phyloP scores from a whole-genome alignment of 179 eudicot species.

The Camellia oleifera region DNA sequence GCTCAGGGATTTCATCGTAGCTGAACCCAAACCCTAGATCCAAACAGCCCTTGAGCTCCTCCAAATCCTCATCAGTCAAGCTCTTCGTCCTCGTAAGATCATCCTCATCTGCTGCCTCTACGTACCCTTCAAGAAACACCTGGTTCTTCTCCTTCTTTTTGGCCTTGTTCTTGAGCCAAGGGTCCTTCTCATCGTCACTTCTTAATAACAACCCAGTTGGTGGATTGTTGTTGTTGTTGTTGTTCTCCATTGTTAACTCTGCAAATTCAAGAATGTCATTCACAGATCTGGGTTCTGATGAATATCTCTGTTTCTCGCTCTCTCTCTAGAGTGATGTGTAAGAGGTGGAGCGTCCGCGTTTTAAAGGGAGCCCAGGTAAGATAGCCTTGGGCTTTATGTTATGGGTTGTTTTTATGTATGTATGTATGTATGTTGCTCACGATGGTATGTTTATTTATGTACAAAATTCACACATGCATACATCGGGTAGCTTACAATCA shows the following conservation, averaged over 20 bases:
- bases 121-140: conserved; percentile 53
- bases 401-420: too few species aligned
- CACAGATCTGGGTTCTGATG: background rate
- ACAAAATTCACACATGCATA: too few species aligned
- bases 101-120: conserved; percentile 42
- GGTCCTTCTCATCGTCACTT: conserved; percentile 13
- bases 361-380: background rate
- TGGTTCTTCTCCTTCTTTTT: conserved; percentile 22
- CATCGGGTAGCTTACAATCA: too few species aligned
- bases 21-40: conserved; percentile 72
- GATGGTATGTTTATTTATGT: too few species aligned
- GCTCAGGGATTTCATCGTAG: conserved; percentile 68
- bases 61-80: conserved; percentile 63
- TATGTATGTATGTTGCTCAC: too few species aligned
- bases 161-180: background rate
- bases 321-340: background rate
- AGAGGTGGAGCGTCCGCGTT: background rate
- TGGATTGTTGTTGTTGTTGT: background rate
- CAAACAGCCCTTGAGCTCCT: conserved; percentile 64
- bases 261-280: background rate
- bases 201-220: background rate
- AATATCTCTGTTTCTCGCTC: background rate
- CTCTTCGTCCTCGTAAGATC: conserved; percentile 50
- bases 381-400: background rate
- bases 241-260: background rate